Evolutionary conservation across 345 rosid genomes (phyloP), one percentile per base, ranked within the genome.

Genomic region (Excoecaria cochinchinensis): DNA sequence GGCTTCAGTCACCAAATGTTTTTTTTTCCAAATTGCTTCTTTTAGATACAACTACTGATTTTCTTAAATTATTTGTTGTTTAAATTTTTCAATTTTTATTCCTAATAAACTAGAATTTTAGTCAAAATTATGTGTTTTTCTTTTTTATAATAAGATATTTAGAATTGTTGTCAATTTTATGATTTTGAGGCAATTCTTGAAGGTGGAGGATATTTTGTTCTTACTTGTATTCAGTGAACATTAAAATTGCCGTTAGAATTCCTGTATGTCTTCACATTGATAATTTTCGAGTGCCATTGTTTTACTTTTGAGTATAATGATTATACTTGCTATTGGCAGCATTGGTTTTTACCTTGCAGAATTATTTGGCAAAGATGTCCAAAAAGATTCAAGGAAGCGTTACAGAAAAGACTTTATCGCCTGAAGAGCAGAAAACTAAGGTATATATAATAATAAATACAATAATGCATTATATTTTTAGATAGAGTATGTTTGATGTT

Each of bases 391-490:
- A 73, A 71, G 74, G 66, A 73, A 58, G 71, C 62, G 77, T 39
- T 38, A 38, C 74, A 6, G 85, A 86, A 64, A 83, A 81, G 63
- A 16, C 64, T 51, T 24, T 78, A 25, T 75, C 89, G 12, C 39
- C 22, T 15, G 83, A 79, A 51, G 84, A 86, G 76, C 86, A 84
- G 63, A 79, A 46, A 66, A 72, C 64, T 42, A 86, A 84, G 86
- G 85, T 86, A 68, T 70, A 48, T 53, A 39, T 36, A 58, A 17
- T 19, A 1, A 16, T 12, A 62, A 6, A 51, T 17, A 74, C 48
- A 59, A 13, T 39, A 7, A 4, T 3, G 21, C 40, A 16, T 25
- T 52, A n/a, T n/a, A 7, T 39, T 48, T 31, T 42, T 21, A 10
- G n/a, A 22, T 52, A 16, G 9, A 44, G n/a, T n/a, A n/a, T 24